Conservation (phyloP, 257 asterid species). For the Salvia hispanica region DNA sequence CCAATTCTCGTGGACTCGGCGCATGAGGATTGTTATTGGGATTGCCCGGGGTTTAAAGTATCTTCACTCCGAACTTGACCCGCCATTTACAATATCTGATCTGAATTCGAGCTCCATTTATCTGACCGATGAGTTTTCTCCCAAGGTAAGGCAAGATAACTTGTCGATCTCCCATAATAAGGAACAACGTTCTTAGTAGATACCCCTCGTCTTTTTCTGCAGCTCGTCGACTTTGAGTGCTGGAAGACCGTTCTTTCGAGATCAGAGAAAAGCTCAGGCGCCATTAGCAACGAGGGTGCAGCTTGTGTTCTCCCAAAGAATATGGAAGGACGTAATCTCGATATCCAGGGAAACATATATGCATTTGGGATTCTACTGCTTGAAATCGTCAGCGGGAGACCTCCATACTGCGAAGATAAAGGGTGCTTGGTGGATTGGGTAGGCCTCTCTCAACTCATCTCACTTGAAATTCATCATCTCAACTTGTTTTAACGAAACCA, state of each 20-base stretch:
- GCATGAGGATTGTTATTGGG: slow-evolving; percentile 78
- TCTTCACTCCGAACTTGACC: slow-evolving; percentile 68
- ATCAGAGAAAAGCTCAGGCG: slow-evolving; percentile 50
- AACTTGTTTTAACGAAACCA: background rate
- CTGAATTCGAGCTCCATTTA: slow-evolving; percentile 66
- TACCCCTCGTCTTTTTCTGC: slow-evolving; percentile 28
- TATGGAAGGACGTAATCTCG: slow-evolving; percentile 49
- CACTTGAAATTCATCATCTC: background rate
- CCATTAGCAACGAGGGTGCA: slow-evolving; percentile 47
- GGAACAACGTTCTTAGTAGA: slow-evolving; percentile 10
- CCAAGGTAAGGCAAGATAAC: slow-evolving; percentile 55
- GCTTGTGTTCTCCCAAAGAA: slow-evolving; percentile 43
- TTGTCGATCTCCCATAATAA: background rate
- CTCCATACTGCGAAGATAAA: slow-evolving; percentile 59
- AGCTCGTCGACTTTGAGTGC: slow-evolving; percentile 61
- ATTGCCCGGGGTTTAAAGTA: slow-evolving; percentile 75
- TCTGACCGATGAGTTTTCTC: slow-evolving; percentile 93
- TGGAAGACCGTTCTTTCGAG: slow-evolving; percentile 59
- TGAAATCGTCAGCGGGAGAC: slow-evolving; percentile 80
- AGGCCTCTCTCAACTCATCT: slow-evolving; percentile 13
- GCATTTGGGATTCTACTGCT: slow-evolving; percentile 73
- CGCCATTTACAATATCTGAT: slow-evolving; percentile 66
- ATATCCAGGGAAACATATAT: slow-evolving; percentile 59
- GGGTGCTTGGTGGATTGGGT: slow-evolving; percentile 91
- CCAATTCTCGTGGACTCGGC: slow-evolving; percentile 81